Conservation (phyloP, 805 yeast genomes). For the Yarrowia bubula region DNA sequence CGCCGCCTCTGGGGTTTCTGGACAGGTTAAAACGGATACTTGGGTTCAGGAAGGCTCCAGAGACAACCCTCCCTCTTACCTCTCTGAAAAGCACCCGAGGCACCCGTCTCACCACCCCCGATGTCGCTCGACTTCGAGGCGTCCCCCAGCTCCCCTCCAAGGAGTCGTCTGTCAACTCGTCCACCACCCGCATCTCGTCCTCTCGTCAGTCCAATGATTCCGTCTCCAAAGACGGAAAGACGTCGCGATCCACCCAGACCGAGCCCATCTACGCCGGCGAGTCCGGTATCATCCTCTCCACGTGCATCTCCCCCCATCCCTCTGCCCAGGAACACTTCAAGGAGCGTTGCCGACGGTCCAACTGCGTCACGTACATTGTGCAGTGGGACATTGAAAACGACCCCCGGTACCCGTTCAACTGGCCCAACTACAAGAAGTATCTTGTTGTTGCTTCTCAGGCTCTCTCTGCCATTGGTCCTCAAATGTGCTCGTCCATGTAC, state of each 20-base stretch:
- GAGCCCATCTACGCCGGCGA: background rate
- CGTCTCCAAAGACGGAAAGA: background rate
- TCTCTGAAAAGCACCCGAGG: background rate
- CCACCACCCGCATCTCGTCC: background rate
- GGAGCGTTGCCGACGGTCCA: constrained; percentile 14
- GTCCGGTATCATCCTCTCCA: background rate
- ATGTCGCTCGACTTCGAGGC: background rate
- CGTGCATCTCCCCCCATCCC: background rate
- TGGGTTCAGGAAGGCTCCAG: background rate
- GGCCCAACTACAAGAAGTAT: constrained; percentile 18
- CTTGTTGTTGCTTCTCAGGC: constrained; percentile 24
- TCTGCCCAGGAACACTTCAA: background rate
- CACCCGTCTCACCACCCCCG: background rate
- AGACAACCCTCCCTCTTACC: background rate
- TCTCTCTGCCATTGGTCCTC: constrained; percentile 14
- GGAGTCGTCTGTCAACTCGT: background rate
- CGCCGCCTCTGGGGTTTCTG: no score
- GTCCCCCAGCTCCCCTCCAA: background rate
- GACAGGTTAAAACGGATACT: background rate
- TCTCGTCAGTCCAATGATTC: background rate
- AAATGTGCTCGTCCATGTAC: constrained; percentile 21
- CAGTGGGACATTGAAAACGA: background rate
- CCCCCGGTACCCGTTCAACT: constrained; percentile 26
- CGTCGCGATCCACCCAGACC: background rate
- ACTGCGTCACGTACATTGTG: constrained; percentile 16